phyloP scores from a whole-genome alignment of 495 filamentous ascomycete species.

The Parachaetomium inaequale region DNA sequence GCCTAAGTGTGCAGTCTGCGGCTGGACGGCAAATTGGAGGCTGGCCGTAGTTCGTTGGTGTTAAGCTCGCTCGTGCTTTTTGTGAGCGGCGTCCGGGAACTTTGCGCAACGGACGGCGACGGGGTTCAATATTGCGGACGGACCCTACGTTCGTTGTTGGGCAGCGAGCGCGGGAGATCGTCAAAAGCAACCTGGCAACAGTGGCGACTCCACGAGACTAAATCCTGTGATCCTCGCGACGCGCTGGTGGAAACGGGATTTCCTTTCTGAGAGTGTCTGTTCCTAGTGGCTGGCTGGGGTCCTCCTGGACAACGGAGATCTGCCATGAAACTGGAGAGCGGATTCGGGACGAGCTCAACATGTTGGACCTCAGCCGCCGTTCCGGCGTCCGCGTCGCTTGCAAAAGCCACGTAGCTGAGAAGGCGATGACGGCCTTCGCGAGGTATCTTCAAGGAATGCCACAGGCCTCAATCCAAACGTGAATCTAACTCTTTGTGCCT shows the following conservation, averaged over 20 bases:
- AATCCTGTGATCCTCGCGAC: neutral
- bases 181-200: neutral
- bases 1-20: constrained; percentile 19
- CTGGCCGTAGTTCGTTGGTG: neutral
- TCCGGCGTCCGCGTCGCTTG: neutral
- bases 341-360: neutral
- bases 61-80: too few relatives aligned
- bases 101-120: neutral
- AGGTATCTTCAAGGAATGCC: neutral
- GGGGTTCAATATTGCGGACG: neutral
- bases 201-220: neutral
- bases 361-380: neutral
- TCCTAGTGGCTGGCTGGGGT: neutral
- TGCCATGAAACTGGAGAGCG: neutral
- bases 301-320: neutral
- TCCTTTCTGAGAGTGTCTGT: neutral
- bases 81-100: neutral
- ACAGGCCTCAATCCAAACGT: neutral
- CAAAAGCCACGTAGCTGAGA: neutral
- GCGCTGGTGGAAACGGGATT: neutral
- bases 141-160: neutral
- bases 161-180: neutral
- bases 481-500: neutral
- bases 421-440: too few relatives aligned
- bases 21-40: neutral